Base-by-base conservation (phyloP, 352 stramenopile species). In the Paralagenidium karlingii region DNA sequence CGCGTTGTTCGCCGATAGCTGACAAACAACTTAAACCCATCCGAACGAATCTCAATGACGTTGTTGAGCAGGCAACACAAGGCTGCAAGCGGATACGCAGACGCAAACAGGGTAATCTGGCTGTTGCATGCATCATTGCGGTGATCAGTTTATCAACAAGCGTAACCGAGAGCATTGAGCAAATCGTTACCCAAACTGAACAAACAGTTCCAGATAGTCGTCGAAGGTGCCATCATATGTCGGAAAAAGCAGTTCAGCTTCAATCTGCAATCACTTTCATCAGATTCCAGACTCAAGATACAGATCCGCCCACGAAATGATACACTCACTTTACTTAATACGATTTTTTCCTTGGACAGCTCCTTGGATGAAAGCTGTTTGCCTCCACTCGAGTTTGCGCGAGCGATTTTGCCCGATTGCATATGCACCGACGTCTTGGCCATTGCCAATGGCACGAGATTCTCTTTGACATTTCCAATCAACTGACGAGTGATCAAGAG, bases 131-230 rank as follows among this genome's bases (percentile, higher is more conserved):
- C 28, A 75, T 10, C 51, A 37, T 16, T 45, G 18, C 49, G 18
- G 38, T 40, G 30, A 53, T 13, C n/a, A 26, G 2, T 5, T 39
- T 22, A 40, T 37, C 18, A 32, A 8, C 16, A 34, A 19, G 12
- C 26, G 10, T 20, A 8, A 40, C 18, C 11, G 39, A 7, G 6
- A 28, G 34, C 2, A 26, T 22, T 1, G 10, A 34, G 21, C 2
- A 32, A 43, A 34, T 7, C 80, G 64, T 46, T 73, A 94, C 76
- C 81, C 81, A 62, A 92, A 94, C 42, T 94, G 78, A 29, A 94
- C 80, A 50, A 94, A 89, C 29, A 94, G 82, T 52, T 98, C 90
- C 55, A 97, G 71, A 55, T 97, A 98, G 48, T 97, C 87, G 30
- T 94, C 82, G 39, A 95, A 95, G 3, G 82, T 91, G 33, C 75